phyloP scores from a whole-genome alignment of 1,139 yeast genomes.

The Meyerozyma elateridarum region DNA sequence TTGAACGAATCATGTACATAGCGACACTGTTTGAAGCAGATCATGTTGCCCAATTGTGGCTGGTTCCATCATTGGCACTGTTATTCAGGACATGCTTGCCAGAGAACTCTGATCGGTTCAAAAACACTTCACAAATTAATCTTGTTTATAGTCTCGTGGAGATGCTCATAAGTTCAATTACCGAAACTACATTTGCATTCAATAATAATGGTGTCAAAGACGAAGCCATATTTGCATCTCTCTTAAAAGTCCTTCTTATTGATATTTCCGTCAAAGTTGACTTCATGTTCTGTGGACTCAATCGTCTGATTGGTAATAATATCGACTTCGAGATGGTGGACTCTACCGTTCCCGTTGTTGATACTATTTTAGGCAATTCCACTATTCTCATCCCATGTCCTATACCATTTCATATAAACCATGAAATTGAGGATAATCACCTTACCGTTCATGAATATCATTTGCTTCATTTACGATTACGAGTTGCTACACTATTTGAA shows the following conservation, averaged over 20 bases:
- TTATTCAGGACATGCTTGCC: conserved; percentile 31
- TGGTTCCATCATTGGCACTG: conserved; percentile 15
- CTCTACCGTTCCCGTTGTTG: conserved; percentile 25
- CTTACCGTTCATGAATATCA: conserved; percentile 44
- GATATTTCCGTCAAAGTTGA: conserved; percentile 39
- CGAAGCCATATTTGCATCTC: conserved; percentile 28
- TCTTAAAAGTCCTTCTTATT: conserved; percentile 34
- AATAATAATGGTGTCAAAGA: conserved; percentile 14
- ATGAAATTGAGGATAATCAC: conserved; percentile 17
- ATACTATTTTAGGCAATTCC: conserved; percentile 21
- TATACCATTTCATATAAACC: conserved; percentile 15
- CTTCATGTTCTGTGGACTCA: conserved; percentile 48
- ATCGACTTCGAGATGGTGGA: conserved; percentile 31
- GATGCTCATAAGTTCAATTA: conserved; percentile 36
- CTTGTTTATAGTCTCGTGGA: conserved; percentile 34
- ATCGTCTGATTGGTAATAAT: conserved; percentile 51
- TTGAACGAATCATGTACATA: conserved; percentile 37
- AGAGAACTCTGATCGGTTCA: conserved; percentile 36
- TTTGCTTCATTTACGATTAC: conserved; percentile 31
- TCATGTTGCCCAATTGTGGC: conserved; percentile 23
- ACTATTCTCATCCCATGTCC: conserved; percentile 32
- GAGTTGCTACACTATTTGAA: conserved; percentile 44
- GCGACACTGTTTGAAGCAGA: conserved; percentile 21
- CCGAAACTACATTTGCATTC: conserved; percentile 26
- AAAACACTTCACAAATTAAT: conserved; percentile 35